Conservation (phyloP, 495 filamentous ascomycete species). For the Recurvomyces mirabilis region DNA sequence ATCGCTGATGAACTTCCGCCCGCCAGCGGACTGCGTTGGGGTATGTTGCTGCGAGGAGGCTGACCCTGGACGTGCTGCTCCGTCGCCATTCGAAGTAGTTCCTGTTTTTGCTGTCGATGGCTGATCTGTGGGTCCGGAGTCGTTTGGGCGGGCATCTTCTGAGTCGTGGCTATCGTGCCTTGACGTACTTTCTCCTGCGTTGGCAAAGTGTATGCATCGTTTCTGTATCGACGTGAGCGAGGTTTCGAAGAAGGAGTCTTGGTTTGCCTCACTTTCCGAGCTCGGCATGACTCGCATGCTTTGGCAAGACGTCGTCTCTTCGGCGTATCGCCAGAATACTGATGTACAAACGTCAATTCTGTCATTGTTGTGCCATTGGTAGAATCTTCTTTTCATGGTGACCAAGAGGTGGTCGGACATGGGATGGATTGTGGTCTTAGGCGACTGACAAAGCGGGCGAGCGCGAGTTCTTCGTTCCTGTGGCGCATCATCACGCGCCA, state of each 20-base stretch:
- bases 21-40: background rate
- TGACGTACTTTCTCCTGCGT: background rate
- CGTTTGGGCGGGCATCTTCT: background rate
- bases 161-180: background rate
- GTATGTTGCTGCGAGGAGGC: background rate
- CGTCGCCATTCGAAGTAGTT: background rate
- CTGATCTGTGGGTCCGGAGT: background rate
- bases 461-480: too few species aligned
- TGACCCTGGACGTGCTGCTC: background rate
- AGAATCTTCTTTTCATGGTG: too few species aligned
- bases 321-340: constrained; percentile 16
- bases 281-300: constrained; percentile 16
- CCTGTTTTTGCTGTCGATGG: background rate
- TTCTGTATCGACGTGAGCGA: constrained; percentile 5
- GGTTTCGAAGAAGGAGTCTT: background rate
- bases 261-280: constrained; percentile 9
- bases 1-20: constrained; percentile 38
- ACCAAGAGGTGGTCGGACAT: too few species aligned
- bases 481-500: too few species aligned
- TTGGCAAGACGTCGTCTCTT: constrained; percentile 20
- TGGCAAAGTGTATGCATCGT: constrained; percentile 15
- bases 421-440: too few species aligned
- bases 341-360: constrained; percentile 20
- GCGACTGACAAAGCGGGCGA: too few species aligned
- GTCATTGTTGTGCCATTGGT: too few species aligned